These are phyloP conservation scores for Vitis hybrid DNA, from an alignment of 177 flowering plant species.

Conservation along the genomic window DNA sequence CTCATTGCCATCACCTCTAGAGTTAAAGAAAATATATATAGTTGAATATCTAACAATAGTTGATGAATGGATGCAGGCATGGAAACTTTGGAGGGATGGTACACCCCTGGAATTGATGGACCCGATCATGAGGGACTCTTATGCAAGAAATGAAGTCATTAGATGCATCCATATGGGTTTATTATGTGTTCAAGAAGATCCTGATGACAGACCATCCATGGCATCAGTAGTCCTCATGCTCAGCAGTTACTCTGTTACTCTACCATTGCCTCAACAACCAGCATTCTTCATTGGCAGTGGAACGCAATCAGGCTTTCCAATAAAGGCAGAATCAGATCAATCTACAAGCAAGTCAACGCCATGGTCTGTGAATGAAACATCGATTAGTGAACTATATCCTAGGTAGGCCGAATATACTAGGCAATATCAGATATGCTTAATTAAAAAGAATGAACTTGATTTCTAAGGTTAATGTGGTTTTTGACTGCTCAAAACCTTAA, in stretches of 20 bases:
- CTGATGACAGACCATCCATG: too few species aligned
- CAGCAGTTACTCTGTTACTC: too few species aligned
- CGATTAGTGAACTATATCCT: background rate
- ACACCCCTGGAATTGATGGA: slow-evolving; percentile 1
- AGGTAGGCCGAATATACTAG: background rate
- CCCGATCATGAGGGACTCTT: background rate
- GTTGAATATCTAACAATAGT: background rate
- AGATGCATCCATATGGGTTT: too few species aligned
- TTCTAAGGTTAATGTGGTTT: too few species aligned
- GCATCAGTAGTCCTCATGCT: too few species aligned
- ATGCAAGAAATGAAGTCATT: too few species aligned
- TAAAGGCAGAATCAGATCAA: background rate
- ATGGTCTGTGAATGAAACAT: background rate
- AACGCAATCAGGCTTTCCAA: background rate
- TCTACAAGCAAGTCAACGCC: background rate
- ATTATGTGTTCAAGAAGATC: too few species aligned
- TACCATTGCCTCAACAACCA: too few species aligned
- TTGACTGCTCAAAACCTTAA: too few species aligned
- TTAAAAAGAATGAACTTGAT: too few species aligned
- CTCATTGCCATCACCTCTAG: background rate
- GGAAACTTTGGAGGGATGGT: slow-evolving; percentile 2
- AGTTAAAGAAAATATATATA: too few species aligned
- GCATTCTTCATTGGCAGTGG: background rate
- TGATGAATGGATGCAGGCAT: background rate
- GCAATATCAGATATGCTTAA: too few species aligned